phyloP scores from a whole-genome alignment of 768 basidiomycete genomes.

The Lactifluus volemus region DNA sequence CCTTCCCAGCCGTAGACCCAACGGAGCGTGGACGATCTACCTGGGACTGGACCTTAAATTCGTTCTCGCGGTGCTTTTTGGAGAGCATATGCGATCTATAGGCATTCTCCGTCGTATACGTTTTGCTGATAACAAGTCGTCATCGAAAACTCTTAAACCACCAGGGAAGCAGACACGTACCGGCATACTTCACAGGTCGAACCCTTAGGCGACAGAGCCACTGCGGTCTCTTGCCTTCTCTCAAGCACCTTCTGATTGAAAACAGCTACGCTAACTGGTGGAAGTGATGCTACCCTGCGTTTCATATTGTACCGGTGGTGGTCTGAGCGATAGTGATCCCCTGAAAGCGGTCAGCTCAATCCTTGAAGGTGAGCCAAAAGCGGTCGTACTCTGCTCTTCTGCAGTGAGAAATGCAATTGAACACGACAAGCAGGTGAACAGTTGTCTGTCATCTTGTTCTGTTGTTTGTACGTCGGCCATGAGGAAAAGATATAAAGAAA shows the following conservation, averaged over 20 bases:
- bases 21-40: constrained; percentile 12
- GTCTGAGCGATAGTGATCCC: constrained; percentile 86
- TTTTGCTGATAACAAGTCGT: constrained; percentile 48
- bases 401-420: constrained; percentile 77
- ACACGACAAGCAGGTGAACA: constrained; percentile 90
- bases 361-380: background rate
- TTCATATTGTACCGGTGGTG: constrained; percentile 99
- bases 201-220: constrained; percentile 50
- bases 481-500: background rate
- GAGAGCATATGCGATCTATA: constrained; percentile 82
- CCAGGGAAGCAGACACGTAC: constrained; percentile 25
- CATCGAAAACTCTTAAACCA: background rate
- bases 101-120: constrained; percentile 83
- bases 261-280: constrained; percentile 64
- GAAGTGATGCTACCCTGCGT: constrained; percentile 82
- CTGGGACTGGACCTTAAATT: constrained; percentile 38
- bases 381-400: constrained; percentile 69
- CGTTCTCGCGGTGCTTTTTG: constrained; percentile 81
- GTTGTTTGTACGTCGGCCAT: constrained; percentile 15
- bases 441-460: constrained; percentile 19
- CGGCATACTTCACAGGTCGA: constrained; percentile 69
- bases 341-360: constrained; percentile 30
- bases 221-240: constrained; percentile 63
- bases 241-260: constrained; percentile 90
- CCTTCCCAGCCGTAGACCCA: background rate